Evolutionary conservation across 352 stramenopile genomes (phyloP).

Genomic region (Phytophthora macrochlamydospora): DNA sequence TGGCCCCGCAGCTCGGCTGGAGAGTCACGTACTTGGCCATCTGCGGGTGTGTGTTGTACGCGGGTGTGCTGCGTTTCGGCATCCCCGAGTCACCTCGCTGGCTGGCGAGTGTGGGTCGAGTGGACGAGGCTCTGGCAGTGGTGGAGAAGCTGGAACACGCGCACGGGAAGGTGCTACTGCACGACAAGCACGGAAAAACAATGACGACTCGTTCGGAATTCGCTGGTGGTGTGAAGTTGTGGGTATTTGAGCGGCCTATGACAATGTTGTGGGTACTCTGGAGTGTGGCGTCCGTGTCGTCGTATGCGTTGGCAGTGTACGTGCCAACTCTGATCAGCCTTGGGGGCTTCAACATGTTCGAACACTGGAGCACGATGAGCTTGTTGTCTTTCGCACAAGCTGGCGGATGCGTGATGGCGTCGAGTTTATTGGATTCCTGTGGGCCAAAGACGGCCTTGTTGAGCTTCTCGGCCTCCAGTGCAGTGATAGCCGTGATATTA

Average conservation of each 20-base stretch:
- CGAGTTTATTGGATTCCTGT: slow-evolving; percentile 14
- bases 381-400: slow-evolving; percentile 18
- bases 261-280: slow-evolving; percentile 35
- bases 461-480: slow-evolving; percentile 5
- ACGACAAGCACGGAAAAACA: background rate
- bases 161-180: background rate
- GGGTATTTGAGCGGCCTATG: background rate
- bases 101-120: slow-evolving; percentile 28
- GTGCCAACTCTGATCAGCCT: slow-evolving; percentile 35
- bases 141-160: slow-evolving; percentile 31
- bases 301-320: slow-evolving; percentile 33
- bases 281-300: slow-evolving; percentile 28
- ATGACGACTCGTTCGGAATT: too few relatives aligned
- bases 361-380: slow-evolving; percentile 15
- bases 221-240: background rate
- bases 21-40: slow-evolving; percentile 23
- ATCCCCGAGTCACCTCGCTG: slow-evolving; percentile 41
- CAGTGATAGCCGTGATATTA: slow-evolving; percentile 1
- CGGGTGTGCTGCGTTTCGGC: slow-evolving; percentile 11
- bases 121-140: slow-evolving; percentile 24
- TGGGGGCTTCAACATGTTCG: slow-evolving; percentile 32
- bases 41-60: slow-evolving; percentile 21
- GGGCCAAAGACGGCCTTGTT: slow-evolving; percentile 11
- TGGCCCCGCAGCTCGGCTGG: slow-evolving; percentile 30
- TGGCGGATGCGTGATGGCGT: slow-evolving; percentile 16